A percentile compares a stretch with the other conserved stretches of the same genome.
These are phyloP conservation scores for Trichosporon sp. DNA, from an alignment of 1,284 basidiomycete species.

Conservation along the genomic window DNA sequence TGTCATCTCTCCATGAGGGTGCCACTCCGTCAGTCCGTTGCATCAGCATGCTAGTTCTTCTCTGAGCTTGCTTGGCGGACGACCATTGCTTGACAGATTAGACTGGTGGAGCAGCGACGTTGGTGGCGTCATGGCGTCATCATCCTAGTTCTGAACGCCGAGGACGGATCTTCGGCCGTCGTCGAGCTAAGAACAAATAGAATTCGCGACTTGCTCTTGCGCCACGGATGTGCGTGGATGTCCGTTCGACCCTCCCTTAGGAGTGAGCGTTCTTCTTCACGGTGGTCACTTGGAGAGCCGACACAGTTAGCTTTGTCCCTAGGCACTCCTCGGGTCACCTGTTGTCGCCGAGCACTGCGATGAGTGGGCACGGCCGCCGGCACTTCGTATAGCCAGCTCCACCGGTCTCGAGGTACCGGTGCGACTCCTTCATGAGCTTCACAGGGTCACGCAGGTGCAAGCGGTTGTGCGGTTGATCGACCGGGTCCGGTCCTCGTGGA, in stretches of 20 bases:
- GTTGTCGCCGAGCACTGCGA: background rate
- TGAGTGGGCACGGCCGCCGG: background rate
- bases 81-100: background rate
- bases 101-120: background rate
- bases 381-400: background rate
- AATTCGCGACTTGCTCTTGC: background rate
- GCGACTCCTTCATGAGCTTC: background rate
- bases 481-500: too few species aligned
- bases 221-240: too few species aligned
- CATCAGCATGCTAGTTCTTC: background rate
- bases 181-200: background rate
- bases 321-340: background rate
- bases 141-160: background rate
- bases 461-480: background rate
- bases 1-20: background rate
- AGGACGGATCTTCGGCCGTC: background rate
- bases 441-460: background rate
- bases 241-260: too few species aligned
- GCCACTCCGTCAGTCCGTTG: background rate
- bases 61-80: background rate
- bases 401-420: background rate
- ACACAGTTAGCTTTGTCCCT: background rate
- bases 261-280: too few species aligned
- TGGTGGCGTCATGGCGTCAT: conserved; percentile 3
- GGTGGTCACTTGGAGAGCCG: too few species aligned